Evolutionary conservation across 768 basidiomycete species (phyloP), one percentile per base, ranked within the genome.

Genomic region (Phlebiopsis gigantea): DNA sequence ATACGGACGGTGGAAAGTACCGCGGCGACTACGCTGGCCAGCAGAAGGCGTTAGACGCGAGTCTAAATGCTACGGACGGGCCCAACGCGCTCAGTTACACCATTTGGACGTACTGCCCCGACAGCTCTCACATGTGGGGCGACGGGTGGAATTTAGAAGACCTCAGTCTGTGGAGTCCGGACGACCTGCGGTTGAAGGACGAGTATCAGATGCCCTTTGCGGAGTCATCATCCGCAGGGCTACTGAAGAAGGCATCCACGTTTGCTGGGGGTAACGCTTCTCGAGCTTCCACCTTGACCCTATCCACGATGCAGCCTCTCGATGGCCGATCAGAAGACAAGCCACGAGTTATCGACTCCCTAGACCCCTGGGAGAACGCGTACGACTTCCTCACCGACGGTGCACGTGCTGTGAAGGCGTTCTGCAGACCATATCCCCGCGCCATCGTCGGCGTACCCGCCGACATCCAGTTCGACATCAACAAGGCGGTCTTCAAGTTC

Each of bases 121-220:
- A 96, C 63, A 86, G 85, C 65, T 77, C 76, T 24, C 92, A 98
- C 66, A 75, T 81, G 66, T 97, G 90, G 91, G 93, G 96, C 14
- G 96, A 99, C 71, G 86, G 86, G 0, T 99, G 95, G 96, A 95
- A 98, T 69, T 82, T 90, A 72, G 96, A 99, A 73, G 96, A 98
- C 72, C 69, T 98, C 57, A 93, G 90, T 61, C 60, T 98, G 14
- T 98, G 90, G 90, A 87, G 86, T 62, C 62, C 70, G 3, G 90
- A 93, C 61, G 94, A 98, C 67, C 59, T 84, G 58, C 67, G 66
- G 57, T 61, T 52, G 53, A 62, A 58, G 28, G 61, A 64, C 22
- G 63, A 63, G 50, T 68, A 69, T 55, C 51, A 61, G 56, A 68
- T 62, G 61, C 63, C 62, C 42, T 47, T 50, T 30, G 63, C 48